phyloP scores from a whole-genome alignment of 257 asterid genomes.

The Jacaranda mimosifolia region DNA sequence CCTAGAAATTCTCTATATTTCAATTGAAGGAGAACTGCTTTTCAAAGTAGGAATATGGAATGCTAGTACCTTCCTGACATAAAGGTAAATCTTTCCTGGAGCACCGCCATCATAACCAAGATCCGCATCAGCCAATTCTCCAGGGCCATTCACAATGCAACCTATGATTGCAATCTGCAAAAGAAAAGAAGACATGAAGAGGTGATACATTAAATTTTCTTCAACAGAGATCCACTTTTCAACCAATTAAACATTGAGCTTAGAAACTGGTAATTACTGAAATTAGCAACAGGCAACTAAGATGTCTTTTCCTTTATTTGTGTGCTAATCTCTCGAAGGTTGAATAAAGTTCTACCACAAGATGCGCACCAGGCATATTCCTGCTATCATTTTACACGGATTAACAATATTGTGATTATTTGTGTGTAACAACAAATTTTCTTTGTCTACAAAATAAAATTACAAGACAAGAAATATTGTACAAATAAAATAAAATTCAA shows the following conservation, averaged over 20 bases:
- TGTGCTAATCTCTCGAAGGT: slow-evolving; percentile 2
- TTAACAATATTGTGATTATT: background rate
- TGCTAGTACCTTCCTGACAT: background rate
- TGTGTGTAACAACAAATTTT: too few relatives aligned
- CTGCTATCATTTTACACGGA: background rate
- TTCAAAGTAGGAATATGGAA: background rate
- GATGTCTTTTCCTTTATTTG: background rate
- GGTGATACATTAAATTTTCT: background rate
- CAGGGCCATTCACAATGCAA: slow-evolving; percentile 14
- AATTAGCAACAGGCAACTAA: slow-evolving; percentile 1
- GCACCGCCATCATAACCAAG: slow-evolving; percentile 12
- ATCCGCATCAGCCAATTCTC: slow-evolving; percentile 12
- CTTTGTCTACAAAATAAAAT: too few relatives aligned
- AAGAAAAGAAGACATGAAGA: background rate
- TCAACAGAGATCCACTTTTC: background rate
- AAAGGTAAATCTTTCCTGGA: background rate
- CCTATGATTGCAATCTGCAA: slow-evolving; percentile 9
- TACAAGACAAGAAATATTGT: too few relatives aligned
- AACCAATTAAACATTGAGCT: background rate
- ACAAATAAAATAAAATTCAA: too few relatives aligned
- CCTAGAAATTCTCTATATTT: too few relatives aligned
- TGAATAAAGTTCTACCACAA: background rate
- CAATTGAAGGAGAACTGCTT: background rate
- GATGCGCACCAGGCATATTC: background rate
- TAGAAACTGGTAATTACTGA: background rate